Conservation (phyloP, 2,329 filamentous ascomycete species). For the Aspergillus sp. region DNA sequence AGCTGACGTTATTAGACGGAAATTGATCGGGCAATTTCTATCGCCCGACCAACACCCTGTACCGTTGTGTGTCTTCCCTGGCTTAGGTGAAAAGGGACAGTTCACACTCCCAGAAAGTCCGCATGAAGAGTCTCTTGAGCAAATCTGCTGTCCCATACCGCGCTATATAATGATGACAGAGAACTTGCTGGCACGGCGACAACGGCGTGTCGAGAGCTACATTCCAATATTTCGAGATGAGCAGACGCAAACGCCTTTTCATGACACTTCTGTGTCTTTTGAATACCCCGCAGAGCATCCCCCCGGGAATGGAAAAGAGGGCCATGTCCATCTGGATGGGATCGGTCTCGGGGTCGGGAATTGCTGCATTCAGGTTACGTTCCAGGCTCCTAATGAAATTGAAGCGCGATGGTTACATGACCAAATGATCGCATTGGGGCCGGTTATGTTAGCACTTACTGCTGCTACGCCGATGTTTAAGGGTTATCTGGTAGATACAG, state of each 20-base stretch:
- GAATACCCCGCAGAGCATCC: conserved; percentile 3
- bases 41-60: conserved; percentile 3
- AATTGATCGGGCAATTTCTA: conserved; percentile 12
- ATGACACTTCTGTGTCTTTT: conserved; percentile 1
- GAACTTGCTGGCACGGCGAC: not conserved
- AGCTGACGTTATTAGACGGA: not conserved
- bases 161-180: conserved; percentile 4
- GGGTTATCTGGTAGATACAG: conserved; percentile 21
- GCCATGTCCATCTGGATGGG: conserved; percentile 16
- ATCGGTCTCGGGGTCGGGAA: conserved; percentile 15
- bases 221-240: conserved; percentile 1
- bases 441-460: conserved; percentile 22
- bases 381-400: conserved; percentile 18
- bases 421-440: conserved; percentile 20
- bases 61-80: conserved; percentile 1
- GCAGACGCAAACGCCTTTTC: not conserved
- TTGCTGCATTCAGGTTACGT: conserved; percentile 22
- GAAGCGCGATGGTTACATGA: conserved; percentile 24
- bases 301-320: not conserved
- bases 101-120: not conserved
- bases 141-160: not conserved
- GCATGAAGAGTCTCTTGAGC: not conserved
- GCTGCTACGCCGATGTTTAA: conserved; percentile 23
- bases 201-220: not conserved
- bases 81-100: not conserved